Conservation (phyloP, 352 stramenopile genomes). For the Phytophthora pseudosyringae region DNA sequence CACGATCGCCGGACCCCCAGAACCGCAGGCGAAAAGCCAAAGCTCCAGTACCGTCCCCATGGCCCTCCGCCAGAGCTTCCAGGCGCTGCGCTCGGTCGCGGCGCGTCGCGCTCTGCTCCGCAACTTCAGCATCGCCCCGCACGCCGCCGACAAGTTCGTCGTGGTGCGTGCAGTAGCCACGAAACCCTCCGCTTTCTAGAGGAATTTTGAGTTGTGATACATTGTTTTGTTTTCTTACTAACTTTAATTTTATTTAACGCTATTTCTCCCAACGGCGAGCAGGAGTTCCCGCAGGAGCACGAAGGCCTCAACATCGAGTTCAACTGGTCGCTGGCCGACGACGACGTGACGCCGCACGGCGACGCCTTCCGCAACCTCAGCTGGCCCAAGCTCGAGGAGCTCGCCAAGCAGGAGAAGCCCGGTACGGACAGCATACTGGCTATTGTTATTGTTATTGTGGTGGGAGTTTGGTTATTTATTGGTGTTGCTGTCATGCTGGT, state of each 20-base stretch:
- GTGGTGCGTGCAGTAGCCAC: slow-evolving; percentile 50
- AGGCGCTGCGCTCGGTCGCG: slow-evolving; percentile 50
- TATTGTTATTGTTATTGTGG: slow-evolving; percentile 9
- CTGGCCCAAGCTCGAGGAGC: slow-evolving; percentile 66
- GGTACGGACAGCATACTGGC: slow-evolving; percentile 28
- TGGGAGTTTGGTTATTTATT: neutral
- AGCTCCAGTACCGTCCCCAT: slow-evolving; percentile 31
- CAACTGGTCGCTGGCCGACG: slow-evolving; percentile 85
- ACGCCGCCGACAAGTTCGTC: slow-evolving; percentile 82
- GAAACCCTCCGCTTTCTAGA: neutral
- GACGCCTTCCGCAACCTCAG: slow-evolving; percentile 82
- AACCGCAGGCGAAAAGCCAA: slow-evolving; percentile 13
- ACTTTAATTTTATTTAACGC: slow-evolving; percentile 6
- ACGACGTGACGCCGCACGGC: slow-evolving; percentile 82
- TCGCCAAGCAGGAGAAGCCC: slow-evolving; percentile 71
- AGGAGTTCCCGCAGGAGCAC: slow-evolving; percentile 82
- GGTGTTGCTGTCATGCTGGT: slow-evolving; percentile 1
- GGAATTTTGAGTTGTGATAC: neutral
- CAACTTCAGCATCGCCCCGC: slow-evolving; percentile 55
- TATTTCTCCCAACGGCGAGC: slow-evolving; percentile 12
- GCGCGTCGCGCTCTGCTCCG: slow-evolving; percentile 45
- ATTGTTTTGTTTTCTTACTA: neutral
- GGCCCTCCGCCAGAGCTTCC: slow-evolving; percentile 69
- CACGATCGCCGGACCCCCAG: slow-evolving; percentile 39
- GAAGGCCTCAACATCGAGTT: slow-evolving; percentile 88